phyloP scores from a whole-genome alignment of 306 rosid species.

The Cyamopsis tetragonoloba region DNA sequence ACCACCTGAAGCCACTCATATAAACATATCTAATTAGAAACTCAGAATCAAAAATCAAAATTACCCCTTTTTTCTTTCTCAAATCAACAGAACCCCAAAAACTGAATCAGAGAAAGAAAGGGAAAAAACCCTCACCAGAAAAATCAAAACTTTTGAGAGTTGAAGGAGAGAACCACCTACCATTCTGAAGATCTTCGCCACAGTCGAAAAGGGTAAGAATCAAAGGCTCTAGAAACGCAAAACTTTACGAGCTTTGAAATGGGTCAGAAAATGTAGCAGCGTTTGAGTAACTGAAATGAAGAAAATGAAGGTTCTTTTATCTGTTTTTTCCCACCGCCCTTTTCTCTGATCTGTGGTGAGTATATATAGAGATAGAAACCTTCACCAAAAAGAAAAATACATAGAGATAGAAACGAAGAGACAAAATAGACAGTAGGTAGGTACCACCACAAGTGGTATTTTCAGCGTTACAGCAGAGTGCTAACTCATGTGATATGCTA shows the following conservation, averaged over 20 bases:
- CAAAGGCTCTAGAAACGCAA: background rate
- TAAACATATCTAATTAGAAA: background rate
- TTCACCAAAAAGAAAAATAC: no score
- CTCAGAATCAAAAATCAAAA: background rate
- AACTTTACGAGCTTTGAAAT: background rate
- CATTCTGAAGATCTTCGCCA: slow-evolving; percentile 49
- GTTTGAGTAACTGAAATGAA: background rate
- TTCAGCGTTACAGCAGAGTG: slow-evolving; percentile 4
- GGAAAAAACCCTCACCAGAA: background rate
- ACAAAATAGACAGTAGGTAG: background rate
- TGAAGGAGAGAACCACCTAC: slow-evolving; percentile 15
- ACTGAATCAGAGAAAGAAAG: background rate
- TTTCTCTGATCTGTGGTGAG: background rate
- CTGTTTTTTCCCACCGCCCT: background rate
- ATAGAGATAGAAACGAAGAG: background rate
- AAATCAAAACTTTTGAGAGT: background rate
- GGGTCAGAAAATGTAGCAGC: slow-evolving; percentile 8
- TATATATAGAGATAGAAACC: no score
- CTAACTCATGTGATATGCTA: background rate
- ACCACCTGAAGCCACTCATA: slow-evolving; percentile 45
- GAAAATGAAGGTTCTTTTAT: background rate
- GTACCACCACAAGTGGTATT: background rate
- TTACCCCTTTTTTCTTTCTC: background rate
- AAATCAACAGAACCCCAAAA: background rate
- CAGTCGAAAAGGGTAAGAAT: background rate